phyloP scores from a whole-genome alignment of 495 filamentous ascomycete species.

The Aspergillus leporis region DNA sequence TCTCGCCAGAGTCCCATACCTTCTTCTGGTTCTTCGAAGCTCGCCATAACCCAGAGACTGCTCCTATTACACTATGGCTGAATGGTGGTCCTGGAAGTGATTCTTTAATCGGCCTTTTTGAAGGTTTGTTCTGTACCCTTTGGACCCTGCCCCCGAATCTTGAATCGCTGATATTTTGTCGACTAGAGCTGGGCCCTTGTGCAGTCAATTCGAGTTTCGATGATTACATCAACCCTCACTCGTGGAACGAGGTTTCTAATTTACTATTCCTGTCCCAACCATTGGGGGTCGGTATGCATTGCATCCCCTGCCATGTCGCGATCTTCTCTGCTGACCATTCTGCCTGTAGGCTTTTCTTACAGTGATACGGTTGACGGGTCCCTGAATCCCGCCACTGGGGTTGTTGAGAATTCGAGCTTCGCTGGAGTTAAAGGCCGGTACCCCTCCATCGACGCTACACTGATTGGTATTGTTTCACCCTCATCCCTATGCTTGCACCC shows the following conservation, averaged over 20 bases:
- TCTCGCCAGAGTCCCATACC: conserved; percentile 42
- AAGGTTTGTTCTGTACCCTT: conserved; percentile 41
- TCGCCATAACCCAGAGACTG: conserved; percentile 48
- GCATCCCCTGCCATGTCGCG: background rate
- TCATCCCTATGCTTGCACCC: conserved; percentile 30
- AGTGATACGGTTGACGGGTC: conserved; percentile 39
- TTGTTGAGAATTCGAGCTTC: conserved; percentile 41
- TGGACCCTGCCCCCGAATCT: conserved; percentile 32
- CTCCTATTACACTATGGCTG: conserved; percentile 53
- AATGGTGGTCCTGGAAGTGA: conserved; percentile 59
- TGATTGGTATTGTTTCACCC: conserved; percentile 31
- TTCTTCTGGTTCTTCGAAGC: conserved; percentile 57
- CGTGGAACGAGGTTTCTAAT: conserved; percentile 73
- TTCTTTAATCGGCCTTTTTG: conserved; percentile 71
- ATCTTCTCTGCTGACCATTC: background rate
- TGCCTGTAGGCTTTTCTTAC: conserved; percentile 55
- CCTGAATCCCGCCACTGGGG: conserved; percentile 46
- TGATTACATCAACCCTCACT: conserved; percentile 57
- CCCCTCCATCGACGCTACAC: conserved; percentile 46
- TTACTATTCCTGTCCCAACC: conserved; percentile 75
- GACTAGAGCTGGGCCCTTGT: conserved; percentile 59
- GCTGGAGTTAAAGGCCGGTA: conserved; percentile 49
- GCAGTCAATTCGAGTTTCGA: conserved; percentile 53
- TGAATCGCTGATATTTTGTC: conserved; percentile 13
- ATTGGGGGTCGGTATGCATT: conserved; percentile 48